A percentile compares a stretch with the other conserved stretches of the same genome.
Conservation (phyloP, 495 filamentous ascomycete genomes). For the Aspergillus cavernicola region DNA sequence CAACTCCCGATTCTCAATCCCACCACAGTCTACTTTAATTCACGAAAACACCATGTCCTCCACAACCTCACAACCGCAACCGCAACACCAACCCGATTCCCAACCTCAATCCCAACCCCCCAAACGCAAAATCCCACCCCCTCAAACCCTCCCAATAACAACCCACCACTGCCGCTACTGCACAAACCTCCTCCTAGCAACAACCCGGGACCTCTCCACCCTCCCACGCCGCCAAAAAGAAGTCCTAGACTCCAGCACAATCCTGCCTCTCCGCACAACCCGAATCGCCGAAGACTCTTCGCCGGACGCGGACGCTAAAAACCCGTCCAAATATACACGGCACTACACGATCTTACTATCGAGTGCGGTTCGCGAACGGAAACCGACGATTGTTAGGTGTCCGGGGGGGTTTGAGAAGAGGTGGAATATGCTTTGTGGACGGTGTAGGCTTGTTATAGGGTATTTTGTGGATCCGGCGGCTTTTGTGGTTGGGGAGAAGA, state of each 20-base stretch:
- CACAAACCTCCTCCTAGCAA: conserved; percentile 65
- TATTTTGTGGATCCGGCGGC: conserved; percentile 50
- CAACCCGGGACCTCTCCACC: conserved; percentile 49
- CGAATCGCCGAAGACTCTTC: no score
- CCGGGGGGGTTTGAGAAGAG: conserved; percentile 75
- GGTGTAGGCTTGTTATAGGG: conserved; percentile 62
- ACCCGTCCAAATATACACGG: background rate
- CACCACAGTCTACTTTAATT: no score
- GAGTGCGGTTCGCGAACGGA: conserved; percentile 43
- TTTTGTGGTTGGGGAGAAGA: conserved; percentile 21
- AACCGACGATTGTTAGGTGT: conserved; percentile 52
- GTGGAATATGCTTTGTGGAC: conserved; percentile 53
- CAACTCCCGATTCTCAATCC: no score
- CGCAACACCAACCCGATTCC: background rate
- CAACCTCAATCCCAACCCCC: background rate
- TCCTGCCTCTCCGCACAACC: conserved; percentile 29
- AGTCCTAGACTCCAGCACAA: conserved; percentile 25
- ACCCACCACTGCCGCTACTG: conserved; percentile 75
- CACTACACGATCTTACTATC: conserved; percentile 50
- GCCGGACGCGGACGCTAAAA: no score
- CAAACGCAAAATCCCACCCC: background rate
- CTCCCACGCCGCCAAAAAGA: conserved; percentile 50
- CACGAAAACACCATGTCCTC: no score
- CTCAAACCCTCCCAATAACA: conserved; percentile 36
- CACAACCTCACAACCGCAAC: background rate